Evolutionary conservation across 768 basidiomycete genomes (phyloP).

Genomic region (Naganishia antarctica): DNA sequence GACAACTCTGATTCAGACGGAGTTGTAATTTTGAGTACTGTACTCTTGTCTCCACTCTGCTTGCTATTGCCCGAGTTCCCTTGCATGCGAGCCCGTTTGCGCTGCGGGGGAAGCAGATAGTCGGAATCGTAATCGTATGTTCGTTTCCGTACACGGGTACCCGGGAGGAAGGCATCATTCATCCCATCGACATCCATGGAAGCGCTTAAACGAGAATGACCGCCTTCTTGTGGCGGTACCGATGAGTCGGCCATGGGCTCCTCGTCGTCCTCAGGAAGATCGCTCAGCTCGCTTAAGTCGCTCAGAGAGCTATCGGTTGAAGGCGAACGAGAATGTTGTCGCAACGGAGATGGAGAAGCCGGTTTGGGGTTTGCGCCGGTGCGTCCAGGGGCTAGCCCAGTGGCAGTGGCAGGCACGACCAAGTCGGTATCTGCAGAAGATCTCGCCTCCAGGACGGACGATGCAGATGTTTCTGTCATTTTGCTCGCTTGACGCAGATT

Average conservation of each 20-base stretch:
- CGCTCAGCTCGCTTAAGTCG: conserved; percentile 7
- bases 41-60: no score
- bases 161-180: background rate
- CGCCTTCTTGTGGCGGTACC: background rate
- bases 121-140: conserved; percentile 2
- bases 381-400: background rate
- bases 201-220: background rate
- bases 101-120: background rate
- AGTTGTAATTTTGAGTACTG: background rate
- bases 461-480: conserved; percentile 8
- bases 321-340: background rate
- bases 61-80: background rate
- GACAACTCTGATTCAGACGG: conserved; percentile 6
- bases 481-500: conserved; percentile 52
- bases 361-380: background rate
- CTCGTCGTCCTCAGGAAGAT: background rate
- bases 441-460: background rate
- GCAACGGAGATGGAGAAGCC: background rate
- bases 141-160: background rate
- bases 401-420: background rate
- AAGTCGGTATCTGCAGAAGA: background rate
- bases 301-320: background rate
- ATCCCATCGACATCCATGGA: background rate
- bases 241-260: background rate
- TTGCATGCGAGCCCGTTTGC: background rate